A percentile compares a stretch with the other conserved stretches of the same genome.
These are phyloP conservation scores for Sphagnurus paluster DNA, from an alignment of 1,284 basidiomycete species.

Conservation along the genomic window DNA sequence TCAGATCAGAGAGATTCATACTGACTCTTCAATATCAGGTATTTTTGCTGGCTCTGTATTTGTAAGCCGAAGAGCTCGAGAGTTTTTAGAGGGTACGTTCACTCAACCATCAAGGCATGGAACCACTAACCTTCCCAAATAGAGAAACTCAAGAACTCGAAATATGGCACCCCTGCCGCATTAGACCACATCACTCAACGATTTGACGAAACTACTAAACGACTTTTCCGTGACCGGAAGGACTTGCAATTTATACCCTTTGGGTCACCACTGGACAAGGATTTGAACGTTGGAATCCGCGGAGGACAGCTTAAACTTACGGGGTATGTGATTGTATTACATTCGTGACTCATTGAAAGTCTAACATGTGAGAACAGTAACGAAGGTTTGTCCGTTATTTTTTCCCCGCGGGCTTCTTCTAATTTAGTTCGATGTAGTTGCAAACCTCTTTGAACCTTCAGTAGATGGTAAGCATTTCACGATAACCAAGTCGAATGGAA, in stretches of 20 bases:
- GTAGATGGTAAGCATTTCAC: slow-evolving; percentile 44
- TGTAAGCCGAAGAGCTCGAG: slow-evolving; percentile 68
- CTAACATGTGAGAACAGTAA: slow-evolving; percentile 13
- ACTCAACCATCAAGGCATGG: slow-evolving; percentile 1
- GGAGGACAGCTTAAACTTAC: slow-evolving; percentile 69
- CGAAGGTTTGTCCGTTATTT: slow-evolving; percentile 19
- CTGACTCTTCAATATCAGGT: slow-evolving; percentile 37
- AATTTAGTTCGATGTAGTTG: slow-evolving; percentile 37
- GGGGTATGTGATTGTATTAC: slow-evolving; percentile 44
- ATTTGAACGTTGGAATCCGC: slow-evolving; percentile 64
- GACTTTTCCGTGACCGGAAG: slow-evolving; percentile 66
- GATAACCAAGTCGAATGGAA: background rate
- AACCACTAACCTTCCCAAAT: background rate
- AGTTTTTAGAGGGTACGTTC: slow-evolving; percentile 62
- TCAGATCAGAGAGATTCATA: slow-evolving; percentile 5
- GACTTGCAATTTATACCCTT: slow-evolving; percentile 72
- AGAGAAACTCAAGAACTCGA: slow-evolving; percentile 71
- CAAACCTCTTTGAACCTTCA: slow-evolving; percentile 74
- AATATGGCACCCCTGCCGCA: slow-evolving; percentile 65
- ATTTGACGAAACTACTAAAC: slow-evolving; percentile 80
- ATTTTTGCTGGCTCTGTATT: slow-evolving; percentile 82
- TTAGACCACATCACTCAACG: slow-evolving; percentile 72
- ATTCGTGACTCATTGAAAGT: background rate
- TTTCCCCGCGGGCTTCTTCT: background rate
- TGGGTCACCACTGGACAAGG: slow-evolving; percentile 77